Evolutionary conservation across 2,329 filamentous ascomycete species (phyloP).

Genomic region (Tolypocladium nubicola): DNA sequence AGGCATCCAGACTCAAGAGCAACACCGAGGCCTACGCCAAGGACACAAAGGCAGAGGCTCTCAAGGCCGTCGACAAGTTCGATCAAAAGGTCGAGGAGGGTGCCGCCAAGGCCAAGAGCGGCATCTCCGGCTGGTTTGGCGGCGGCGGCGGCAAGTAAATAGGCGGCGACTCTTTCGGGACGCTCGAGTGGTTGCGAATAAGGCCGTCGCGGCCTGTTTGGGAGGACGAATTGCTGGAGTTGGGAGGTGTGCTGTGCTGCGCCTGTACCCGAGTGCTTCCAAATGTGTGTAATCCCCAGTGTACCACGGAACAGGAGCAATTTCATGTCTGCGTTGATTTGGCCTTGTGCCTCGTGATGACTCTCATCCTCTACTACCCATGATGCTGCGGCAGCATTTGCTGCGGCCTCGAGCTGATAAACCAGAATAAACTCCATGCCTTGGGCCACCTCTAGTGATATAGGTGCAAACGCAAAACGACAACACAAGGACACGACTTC

Average conservation of each 20-base stretch:
- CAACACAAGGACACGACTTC: neutral
- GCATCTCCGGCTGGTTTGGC: slow-evolving; percentile 79
- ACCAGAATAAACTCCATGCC: neutral
- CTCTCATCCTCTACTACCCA: neutral
- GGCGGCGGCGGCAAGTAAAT: slow-evolving; percentile 45
- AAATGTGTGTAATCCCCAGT: neutral
- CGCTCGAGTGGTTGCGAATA: neutral
- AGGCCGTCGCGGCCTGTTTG: neutral
- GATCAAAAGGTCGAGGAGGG: slow-evolving; percentile 74
- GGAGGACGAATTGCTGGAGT: neutral
- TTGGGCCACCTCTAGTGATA: neutral
- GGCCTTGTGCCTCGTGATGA: neutral
- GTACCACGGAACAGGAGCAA: neutral
- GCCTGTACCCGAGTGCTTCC: neutral
- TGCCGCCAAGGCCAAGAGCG: slow-evolving; percentile 72
- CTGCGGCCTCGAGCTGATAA: neutral
- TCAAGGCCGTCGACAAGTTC: slow-evolving; percentile 70
- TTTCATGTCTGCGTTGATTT: neutral
- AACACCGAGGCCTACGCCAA: slow-evolving; percentile 49
- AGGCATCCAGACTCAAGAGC: slow-evolving; percentile 51
- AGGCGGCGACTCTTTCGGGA: neutral
- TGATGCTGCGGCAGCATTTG: neutral
- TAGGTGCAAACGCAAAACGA: neutral
- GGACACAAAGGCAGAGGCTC: slow-evolving; percentile 50
- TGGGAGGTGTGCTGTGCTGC: neutral